Conservation (phyloP, 164 flowering plant species). For the Piper betle region DNA sequence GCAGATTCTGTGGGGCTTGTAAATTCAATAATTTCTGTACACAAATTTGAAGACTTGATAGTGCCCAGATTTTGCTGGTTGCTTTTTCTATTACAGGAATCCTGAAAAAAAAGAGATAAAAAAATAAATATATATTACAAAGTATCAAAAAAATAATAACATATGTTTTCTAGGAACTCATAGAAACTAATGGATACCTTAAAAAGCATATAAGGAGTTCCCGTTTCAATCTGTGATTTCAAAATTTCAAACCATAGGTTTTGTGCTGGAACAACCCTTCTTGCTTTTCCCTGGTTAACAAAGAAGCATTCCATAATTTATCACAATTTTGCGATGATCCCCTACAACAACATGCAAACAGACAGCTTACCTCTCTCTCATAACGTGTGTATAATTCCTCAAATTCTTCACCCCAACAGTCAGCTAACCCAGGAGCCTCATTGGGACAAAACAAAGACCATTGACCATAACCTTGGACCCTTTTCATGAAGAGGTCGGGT, state of each 20-base stretch:
- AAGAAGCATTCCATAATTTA: neutral
- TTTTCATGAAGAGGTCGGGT: slow-evolving; percentile 90
- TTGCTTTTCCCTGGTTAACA: slow-evolving; percentile 70
- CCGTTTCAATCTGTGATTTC: slow-evolving; percentile 91
- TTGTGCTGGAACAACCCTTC: slow-evolving; percentile 89
- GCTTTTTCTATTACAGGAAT: slow-evolving; percentile 85
- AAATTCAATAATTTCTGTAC: slow-evolving; percentile 90
- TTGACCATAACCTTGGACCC: slow-evolving; percentile 58
- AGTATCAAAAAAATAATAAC: neutral
- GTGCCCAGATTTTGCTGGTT: slow-evolving; percentile 96
- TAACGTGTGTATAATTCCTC: slow-evolving; percentile 54
- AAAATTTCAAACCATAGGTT: slow-evolving; percentile 85
- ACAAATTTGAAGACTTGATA: slow-evolving; percentile 92
- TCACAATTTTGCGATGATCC: neutral
- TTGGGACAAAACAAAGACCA: slow-evolving; percentile 99
- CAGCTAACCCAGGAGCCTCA: slow-evolving; percentile 98
- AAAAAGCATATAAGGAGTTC: slow-evolving; percentile 95
- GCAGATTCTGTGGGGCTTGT: slow-evolving; percentile 95
- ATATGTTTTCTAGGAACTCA: neutral
- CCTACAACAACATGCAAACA: too few relatives aligned
- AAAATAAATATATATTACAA: neutral
- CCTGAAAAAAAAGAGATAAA: slow-evolving; percentile 46
- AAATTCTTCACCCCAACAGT: slow-evolving; percentile 97
- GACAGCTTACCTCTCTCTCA: slow-evolving; percentile 53
- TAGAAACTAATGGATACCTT: slow-evolving; percentile 36